Evolutionary conservation across 75 land plant species (phyloP).

Genomic region (Chamaecyparis obtusa): DNA sequence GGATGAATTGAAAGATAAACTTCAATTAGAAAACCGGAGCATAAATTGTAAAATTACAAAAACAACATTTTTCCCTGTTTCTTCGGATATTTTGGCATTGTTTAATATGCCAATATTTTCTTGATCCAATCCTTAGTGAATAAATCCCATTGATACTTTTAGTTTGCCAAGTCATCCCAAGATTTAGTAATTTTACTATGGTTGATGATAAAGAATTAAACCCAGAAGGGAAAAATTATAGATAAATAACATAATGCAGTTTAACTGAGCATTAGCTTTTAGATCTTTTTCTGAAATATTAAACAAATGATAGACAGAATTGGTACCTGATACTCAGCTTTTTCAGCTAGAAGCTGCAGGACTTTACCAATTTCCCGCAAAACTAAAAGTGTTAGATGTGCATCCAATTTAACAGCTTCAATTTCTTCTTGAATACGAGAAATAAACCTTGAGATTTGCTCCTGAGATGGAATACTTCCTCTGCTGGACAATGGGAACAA

Average conservation of each 20-base stretch:
- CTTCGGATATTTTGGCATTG: too few species aligned
- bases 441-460: conserved; percentile 78
- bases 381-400: conserved; percentile 79
- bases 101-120: too few species aligned
- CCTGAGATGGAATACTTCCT: conserved; percentile 87
- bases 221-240: not conserved
- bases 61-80: too few species aligned
- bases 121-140: too few species aligned
- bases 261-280: not conserved
- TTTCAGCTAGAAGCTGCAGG: conserved; percentile 75
- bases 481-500: conserved; percentile 84
- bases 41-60: too few species aligned
- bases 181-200: too few species aligned
- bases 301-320: not conserved
- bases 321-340: conserved; percentile 92
- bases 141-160: too few species aligned
- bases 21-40: too few species aligned
- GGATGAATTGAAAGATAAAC: too few species aligned
- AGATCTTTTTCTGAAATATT: not conserved
- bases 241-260: not conserved
- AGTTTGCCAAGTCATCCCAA: too few species aligned
- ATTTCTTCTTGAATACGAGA: conserved; percentile 93
- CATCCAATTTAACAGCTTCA: conserved; percentile 87
- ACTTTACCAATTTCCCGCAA: conserved; percentile 79
- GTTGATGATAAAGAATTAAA: not conserved